Base-by-base conservation (phyloP, 106 monocot genomes). In the Ottelia alismoides region DNA sequence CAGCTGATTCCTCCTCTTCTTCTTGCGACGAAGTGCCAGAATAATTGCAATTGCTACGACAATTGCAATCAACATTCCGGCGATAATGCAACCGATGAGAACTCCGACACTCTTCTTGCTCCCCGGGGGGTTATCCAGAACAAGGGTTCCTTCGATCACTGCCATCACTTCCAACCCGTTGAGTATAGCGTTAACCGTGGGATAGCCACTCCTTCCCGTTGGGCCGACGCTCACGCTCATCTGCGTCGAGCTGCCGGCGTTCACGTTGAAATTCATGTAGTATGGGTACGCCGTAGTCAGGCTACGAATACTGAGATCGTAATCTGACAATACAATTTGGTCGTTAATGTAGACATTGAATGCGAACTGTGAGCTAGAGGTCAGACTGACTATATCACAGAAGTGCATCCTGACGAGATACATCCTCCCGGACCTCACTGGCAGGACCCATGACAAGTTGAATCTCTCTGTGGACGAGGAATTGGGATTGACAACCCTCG, bases 121-220 rank as follows among this genome's bases (percentile, higher is more conserved):
- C 11, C 0, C 2, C 31, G 29, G 16, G 1, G 7, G 16, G 14
- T 0, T 63, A 27, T 31, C 53, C 2, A 52, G 1, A n/a, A 59
- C 44, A 22, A 14, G 6, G 11, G 47, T 22, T 2, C 2, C 63
- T 2, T 53, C 65, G 20, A 45, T 40, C 5, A 65, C 22, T 24
- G 31, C 59, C 72, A 72, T 72, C 20, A 72, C 31, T 65, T 72
- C 72, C 30, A 72, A 2, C 11, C 72, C 72, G 30, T 72, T 72
- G 27, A 72, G 46, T n/a, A 65, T 65, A 0, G 72, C 72, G 30
- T 72, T 59, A 22, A 16, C 20, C 6, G 23, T 50, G 48, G 22
- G 48, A 55, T 3, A 35, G 40, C 1, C 27, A 14, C 57, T 10
- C 3, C 27, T 31, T n/a, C n/a, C n/a, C 1, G 71, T 64, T 11